Evolutionary conservation across 148 eudicot genomes (phyloP).

Genomic region (Vaccinium corymbosum): DNA sequence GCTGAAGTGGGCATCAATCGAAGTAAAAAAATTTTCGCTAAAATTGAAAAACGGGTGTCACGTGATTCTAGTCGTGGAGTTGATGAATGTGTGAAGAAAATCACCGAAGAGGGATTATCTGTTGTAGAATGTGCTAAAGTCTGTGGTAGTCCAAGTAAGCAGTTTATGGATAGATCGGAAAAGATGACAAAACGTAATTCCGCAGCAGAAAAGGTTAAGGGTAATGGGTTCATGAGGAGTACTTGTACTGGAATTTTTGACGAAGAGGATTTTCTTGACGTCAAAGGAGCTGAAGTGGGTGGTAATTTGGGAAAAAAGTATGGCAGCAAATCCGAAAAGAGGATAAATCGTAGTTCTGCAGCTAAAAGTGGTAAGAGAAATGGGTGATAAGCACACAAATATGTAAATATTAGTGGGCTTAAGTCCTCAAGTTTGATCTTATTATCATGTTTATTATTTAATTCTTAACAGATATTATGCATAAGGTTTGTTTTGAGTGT

Average conservation of each 20-base stretch:
- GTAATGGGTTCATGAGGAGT: background rate
- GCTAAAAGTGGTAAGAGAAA: background rate
- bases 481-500: too few relatives aligned
- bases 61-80: constrained; percentile 17
- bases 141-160: background rate
- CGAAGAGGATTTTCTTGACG: background rate
- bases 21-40: constrained; percentile 6
- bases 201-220: background rate
- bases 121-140: background rate
- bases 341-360: background rate
- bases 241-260: background rate
- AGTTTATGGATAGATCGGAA: background rate
- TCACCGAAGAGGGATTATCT: background rate
- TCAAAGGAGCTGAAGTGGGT: constrained; percentile 8
- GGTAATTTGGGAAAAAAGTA: constrained; percentile 13
- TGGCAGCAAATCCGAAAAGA: constrained; percentile 15
- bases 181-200: background rate
- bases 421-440: too few relatives aligned
- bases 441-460: too few relatives aligned
- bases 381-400: too few relatives aligned
- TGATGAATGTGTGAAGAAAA: background rate
- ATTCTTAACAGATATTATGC: too few relatives aligned
- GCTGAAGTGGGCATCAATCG: constrained; percentile 14
- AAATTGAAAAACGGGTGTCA: constrained; percentile 26
- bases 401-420: too few relatives aligned